Conservation (phyloP, 2,329 filamentous ascomycete genomes). For the Thielaviopsis ethacetica region DNA sequence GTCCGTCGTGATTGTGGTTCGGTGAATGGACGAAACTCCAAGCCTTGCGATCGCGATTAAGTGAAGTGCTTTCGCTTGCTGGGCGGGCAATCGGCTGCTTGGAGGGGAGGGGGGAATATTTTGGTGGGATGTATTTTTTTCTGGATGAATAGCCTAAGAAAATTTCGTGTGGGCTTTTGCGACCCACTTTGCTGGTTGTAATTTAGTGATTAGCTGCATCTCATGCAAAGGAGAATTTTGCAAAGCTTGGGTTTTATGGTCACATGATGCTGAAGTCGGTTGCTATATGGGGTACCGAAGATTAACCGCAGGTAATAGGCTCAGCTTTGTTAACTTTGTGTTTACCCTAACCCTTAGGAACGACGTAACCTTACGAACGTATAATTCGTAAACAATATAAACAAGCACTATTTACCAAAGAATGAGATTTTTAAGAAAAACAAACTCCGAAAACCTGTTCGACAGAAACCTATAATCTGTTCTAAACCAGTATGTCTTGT, state of each 20-base stretch:
- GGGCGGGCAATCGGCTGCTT: constrained; percentile 1
- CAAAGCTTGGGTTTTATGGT: neutral
- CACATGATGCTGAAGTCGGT: neutral
- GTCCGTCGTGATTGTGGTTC: constrained; percentile 1
- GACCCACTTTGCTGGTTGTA: constrained; percentile 1
- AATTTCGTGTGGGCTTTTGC: constrained; percentile 9
- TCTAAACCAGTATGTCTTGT: too few species aligned
- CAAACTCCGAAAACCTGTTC: too few species aligned
- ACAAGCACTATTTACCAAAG: neutral
- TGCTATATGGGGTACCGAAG: neutral
- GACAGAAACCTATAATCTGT: too few species aligned
- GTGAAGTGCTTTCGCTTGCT: constrained; percentile 10
- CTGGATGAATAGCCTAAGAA: neutral
- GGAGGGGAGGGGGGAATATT: constrained; percentile 4
- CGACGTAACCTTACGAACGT: neutral
- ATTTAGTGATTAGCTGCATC: neutral
- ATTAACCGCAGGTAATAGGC: neutral
- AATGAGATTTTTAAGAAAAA: too few species aligned
- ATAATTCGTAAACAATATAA: too few species aligned
- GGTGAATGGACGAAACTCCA: neutral
- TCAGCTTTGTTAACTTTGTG: neutral
- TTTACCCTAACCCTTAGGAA: neutral
- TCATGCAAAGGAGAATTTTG: neutral
- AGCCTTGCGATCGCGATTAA: constrained; percentile 7
- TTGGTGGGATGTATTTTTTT: constrained; percentile 10